phyloP scores from a whole-genome alignment of 139 green algal genomes.

The Zygnema cylindricum region DNA sequence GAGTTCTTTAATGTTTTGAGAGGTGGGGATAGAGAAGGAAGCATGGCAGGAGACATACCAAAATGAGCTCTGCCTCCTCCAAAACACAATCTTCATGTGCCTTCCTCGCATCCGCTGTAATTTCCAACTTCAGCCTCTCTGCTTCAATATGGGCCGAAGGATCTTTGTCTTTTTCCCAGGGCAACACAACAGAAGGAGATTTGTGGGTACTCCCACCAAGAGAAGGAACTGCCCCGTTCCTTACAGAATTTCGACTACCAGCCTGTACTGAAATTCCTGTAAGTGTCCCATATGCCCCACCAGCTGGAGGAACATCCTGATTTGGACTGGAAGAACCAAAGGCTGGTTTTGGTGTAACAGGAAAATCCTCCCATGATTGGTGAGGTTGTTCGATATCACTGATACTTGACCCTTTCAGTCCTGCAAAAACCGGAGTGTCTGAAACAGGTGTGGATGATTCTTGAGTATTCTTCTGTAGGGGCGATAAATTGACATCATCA shows the following conservation, averaged over 20 bases:
- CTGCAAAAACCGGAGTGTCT: neutral
- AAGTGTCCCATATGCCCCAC: neutral
- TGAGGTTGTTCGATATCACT: neutral
- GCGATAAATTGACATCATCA: neutral
- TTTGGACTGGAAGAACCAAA: neutral
- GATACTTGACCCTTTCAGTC: neutral
- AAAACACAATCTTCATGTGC: conserved; percentile 47
- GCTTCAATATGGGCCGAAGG: conserved; percentile 23
- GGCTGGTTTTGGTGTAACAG: too few species aligned
- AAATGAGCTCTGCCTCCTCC: conserved; percentile 51
- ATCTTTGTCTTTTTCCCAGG: conserved; percentile 50
- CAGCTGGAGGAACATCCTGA: neutral
- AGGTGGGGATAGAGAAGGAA: neutral
- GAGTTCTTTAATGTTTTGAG: neutral
- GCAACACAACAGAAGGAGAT: conserved; percentile 15
- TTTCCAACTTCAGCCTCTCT: conserved; percentile 20
- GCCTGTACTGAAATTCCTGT: neutral
- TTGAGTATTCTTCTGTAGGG: neutral
- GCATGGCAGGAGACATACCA: conserved; percentile 48
- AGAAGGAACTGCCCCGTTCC: neutral
- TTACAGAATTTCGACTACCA: neutral
- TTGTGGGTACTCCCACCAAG: neutral
- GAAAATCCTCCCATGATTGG: neutral
- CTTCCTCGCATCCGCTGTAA: conserved; percentile 6
- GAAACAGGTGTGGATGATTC: neutral